These are phyloP conservation scores for Tilletia horrida DNA, from an alignment of 1,284 basidiomycete species.

Conservation along the genomic window DNA sequence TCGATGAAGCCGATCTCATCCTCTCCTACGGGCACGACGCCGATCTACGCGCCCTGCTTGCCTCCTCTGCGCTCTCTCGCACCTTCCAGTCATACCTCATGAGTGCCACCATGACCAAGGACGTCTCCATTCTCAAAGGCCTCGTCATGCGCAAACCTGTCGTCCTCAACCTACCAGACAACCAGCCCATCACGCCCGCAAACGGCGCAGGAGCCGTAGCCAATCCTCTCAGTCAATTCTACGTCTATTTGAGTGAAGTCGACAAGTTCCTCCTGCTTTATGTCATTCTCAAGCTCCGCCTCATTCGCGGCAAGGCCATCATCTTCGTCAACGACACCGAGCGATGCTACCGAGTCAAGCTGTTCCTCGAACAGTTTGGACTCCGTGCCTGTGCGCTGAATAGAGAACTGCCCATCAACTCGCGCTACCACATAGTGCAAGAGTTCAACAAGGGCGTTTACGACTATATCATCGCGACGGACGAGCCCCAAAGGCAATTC, in stretches of 20 bases:
- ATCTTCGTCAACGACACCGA: constrained; percentile 97
- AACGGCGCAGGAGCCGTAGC: constrained; percentile 28
- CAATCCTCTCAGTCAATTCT: constrained; percentile 42
- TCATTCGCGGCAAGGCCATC: constrained; percentile 93
- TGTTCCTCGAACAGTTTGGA: constrained; percentile 97
- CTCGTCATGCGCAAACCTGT: constrained; percentile 82
- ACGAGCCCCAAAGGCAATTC: constrained; percentile 63
- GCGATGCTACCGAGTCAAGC: constrained; percentile 85
- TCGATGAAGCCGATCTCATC: constrained; percentile 97
- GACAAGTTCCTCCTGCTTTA: constrained; percentile 95
- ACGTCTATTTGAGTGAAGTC: constrained; percentile 65
- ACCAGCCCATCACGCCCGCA: constrained; percentile 23
- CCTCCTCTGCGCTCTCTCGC: constrained; percentile 64
- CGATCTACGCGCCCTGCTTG: constrained; percentile 56
- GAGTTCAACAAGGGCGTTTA: constrained; percentile 99
- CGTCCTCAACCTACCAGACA: constrained; percentile 51
- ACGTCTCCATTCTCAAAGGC: constrained; percentile 85
- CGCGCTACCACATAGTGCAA: constrained; percentile 90
- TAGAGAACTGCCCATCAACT: constrained; percentile 86
- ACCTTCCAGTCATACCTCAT: constrained; percentile 92
- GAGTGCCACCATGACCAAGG: constrained; percentile 96
- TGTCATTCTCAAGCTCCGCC: constrained; percentile 87
- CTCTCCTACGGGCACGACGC: constrained; percentile 88
- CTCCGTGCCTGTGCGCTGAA: constrained; percentile 87
- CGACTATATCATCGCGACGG: constrained; percentile 97